phyloP scores from a whole-genome alignment of 2,329 filamentous ascomycete species.

The Colletotrichum salicis region DNA sequence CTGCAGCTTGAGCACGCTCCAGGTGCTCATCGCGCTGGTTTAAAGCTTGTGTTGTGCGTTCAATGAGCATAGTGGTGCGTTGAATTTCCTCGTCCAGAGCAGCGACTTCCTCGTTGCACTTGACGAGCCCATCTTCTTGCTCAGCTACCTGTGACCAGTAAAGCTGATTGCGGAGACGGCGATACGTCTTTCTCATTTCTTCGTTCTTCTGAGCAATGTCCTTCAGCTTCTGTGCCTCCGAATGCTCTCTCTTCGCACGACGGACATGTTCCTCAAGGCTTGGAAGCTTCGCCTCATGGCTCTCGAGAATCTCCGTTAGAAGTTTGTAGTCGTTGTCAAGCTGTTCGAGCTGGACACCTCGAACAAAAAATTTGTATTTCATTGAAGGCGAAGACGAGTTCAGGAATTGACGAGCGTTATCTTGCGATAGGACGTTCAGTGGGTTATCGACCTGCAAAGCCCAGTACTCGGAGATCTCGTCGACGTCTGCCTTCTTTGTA shows the following conservation, averaged over 20 bases:
- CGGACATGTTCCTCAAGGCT: constrained; percentile 72
- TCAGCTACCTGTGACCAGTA: constrained; percentile 90
- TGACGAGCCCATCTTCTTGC: constrained; percentile 68
- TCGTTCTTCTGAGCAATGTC: constrained; percentile 50
- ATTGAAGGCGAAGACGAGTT: constrained; percentile 83
- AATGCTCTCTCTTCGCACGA: constrained; percentile 64
- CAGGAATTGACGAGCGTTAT: constrained; percentile 92
- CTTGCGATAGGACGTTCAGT: constrained; percentile 93
- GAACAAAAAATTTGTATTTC: constrained; percentile 97
- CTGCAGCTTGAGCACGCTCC: constrained; percentile 1
- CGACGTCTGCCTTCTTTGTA: constrained; percentile 85
- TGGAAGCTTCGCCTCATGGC: constrained; percentile 72
- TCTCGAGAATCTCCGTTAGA: constrained; percentile 81
- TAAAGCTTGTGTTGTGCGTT: constrained; percentile 53
- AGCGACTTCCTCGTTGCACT: constrained; percentile 41
- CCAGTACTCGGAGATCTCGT: constrained; percentile 93
- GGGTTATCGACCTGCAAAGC: constrained; percentile 96
- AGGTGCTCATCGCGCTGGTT: constrained; percentile 25
- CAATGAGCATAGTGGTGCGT: constrained; percentile 55
- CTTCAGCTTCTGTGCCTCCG: constrained; percentile 37
- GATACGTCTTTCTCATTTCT: constrained; percentile 65
- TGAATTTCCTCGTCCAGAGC: constrained; percentile 49
- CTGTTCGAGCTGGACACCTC: constrained; percentile 92
- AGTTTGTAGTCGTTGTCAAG: constrained; percentile 91
- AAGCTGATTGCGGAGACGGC: constrained; percentile 71